Evolutionary conservation across 768 basidiomycete species (phyloP).

Genomic region (Phylloporus rhodoxanthus): DNA sequence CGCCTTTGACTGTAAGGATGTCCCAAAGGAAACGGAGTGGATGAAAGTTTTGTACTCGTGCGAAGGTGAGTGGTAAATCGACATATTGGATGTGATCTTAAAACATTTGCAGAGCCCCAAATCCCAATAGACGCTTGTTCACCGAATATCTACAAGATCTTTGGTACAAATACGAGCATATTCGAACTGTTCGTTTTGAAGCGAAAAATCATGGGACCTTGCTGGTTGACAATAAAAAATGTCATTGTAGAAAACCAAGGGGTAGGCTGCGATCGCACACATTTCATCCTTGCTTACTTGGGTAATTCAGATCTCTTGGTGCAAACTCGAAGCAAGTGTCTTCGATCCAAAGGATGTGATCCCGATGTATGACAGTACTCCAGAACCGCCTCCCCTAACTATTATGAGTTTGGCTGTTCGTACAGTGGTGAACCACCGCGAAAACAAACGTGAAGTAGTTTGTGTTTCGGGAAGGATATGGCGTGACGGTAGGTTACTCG

Average conservation of each 20-base stretch:
- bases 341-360: conserved; percentile 84
- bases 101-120: conserved; percentile 28
- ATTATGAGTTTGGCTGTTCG: conserved; percentile 84
- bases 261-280: conserved; percentile 39
- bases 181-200: conserved; percentile 93
- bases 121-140: conserved; percentile 70
- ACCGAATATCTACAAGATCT: conserved; percentile 79
- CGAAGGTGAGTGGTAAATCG: conserved; percentile 48
- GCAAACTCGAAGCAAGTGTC: conserved; percentile 84
- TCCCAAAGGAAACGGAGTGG: conserved; percentile 83
- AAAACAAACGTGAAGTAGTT: conserved; percentile 91
- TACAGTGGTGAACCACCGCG: conserved; percentile 88
- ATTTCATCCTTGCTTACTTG: neutral
- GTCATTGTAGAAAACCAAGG: conserved; percentile 72
- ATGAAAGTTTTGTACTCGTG: conserved; percentile 92
- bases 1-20: conserved; percentile 73
- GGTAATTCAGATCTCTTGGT: conserved; percentile 83
- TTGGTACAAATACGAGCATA: conserved; percentile 87
- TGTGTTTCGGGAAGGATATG: conserved; percentile 81
- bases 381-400: conserved; percentile 81
- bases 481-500: conserved; percentile 51
- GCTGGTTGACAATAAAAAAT: conserved; percentile 86
- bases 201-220: conserved; percentile 98
- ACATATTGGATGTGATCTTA: neutral
- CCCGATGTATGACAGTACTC: conserved; percentile 71